A percentile compares a stretch with the other conserved stretches of the same genome.
Evolutionary conservation across 352 stramenopile species (phyloP).

Genomic region (Pythium apleroticum): DNA sequence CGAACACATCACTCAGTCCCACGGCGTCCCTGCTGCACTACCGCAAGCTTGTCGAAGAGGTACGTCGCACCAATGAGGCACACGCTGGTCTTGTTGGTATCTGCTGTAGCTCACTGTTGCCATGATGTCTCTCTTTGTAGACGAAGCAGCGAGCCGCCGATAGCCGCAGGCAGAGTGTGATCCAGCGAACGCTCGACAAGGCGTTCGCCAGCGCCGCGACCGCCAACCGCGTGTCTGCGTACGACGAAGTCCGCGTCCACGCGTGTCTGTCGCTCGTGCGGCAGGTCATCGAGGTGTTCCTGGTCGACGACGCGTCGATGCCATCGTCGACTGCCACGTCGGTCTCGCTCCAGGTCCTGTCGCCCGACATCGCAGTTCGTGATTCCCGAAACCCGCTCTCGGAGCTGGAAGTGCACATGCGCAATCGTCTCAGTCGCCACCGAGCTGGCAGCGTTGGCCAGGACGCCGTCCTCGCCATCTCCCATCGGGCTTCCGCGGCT

Average conservation of each 20-base stretch:
- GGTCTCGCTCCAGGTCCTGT: constrained; percentile 37
- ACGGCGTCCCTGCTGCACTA: constrained; percentile 55
- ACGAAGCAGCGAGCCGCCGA: constrained; percentile 16
- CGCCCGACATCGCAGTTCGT: constrained; percentile 40
- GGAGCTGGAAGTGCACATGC: constrained; percentile 56
- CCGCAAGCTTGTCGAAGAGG: constrained; percentile 42
- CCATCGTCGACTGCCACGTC: constrained; percentile 24
- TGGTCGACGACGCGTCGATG: constrained; percentile 30
- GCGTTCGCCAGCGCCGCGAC: constrained; percentile 10
- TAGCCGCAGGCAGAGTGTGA: constrained; percentile 19
- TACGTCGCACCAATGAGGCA: too few species aligned
- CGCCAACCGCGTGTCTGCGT: constrained; percentile 14
- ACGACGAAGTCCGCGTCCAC: constrained; percentile 58
- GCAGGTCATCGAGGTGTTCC: constrained; percentile 60
- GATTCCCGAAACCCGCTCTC: constrained; percentile 47
- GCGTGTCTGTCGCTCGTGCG: constrained; percentile 51
- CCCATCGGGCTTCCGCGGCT: constrained; percentile 13
- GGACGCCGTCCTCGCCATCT: background rate
- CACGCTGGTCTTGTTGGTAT: too few species aligned
- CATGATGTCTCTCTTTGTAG: constrained; percentile 5
- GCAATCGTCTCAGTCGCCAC: constrained; percentile 45
- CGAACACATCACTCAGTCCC: constrained; percentile 27
- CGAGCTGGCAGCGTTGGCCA: constrained; percentile 30
- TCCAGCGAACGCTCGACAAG: constrained; percentile 24
- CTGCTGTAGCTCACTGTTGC: background rate